Conservation (phyloP, 495 filamentous ascomycete genomes). For the Lasiosphaeria hispida region DNA sequence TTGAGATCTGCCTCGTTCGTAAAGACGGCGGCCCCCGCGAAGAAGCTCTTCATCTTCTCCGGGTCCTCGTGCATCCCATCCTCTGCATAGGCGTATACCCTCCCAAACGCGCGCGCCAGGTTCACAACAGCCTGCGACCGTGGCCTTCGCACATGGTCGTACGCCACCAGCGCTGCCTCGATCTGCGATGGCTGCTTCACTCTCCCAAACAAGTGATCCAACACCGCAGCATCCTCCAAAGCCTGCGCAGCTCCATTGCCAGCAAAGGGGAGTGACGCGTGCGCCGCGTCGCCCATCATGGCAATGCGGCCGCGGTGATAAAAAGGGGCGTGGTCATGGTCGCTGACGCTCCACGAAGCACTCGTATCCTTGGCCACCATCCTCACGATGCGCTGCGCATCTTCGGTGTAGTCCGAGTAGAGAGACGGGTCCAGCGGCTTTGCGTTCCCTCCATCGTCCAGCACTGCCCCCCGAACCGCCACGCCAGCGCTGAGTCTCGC, state of each 20-base stretch:
- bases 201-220: conserved; percentile 33
- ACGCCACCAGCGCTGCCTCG: conserved; percentile 28
- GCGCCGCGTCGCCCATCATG: conserved; percentile 58
- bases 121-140: conserved; percentile 34
- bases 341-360: conserved; percentile 36
- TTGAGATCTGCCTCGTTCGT: conserved; percentile 35
- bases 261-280: conserved; percentile 57
- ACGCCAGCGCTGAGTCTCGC: conserved; percentile 40
- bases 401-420: conserved; percentile 33
- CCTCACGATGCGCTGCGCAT: conserved; percentile 32
- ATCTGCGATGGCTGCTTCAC: conserved; percentile 17
- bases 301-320: conserved; percentile 47
- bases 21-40: conserved; percentile 26
- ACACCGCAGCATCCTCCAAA: conserved; percentile 56
- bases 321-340: conserved; percentile 53
- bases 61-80: conserved; percentile 36
- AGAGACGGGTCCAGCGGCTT: conserved; percentile 23
- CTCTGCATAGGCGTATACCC: conserved; percentile 36
- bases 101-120: conserved; percentile 31
- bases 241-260: conserved; percentile 60
- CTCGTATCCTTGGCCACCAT: conserved; percentile 33
- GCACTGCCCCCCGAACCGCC: conserved; percentile 31
- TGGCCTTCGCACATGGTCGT: conserved; percentile 25
- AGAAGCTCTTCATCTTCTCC: conserved; percentile 28
- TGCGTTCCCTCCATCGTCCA: neutral